Conservation (phyloP, 176 grass and related monocot genomes). For the Phyllostachys edulis region DNA sequence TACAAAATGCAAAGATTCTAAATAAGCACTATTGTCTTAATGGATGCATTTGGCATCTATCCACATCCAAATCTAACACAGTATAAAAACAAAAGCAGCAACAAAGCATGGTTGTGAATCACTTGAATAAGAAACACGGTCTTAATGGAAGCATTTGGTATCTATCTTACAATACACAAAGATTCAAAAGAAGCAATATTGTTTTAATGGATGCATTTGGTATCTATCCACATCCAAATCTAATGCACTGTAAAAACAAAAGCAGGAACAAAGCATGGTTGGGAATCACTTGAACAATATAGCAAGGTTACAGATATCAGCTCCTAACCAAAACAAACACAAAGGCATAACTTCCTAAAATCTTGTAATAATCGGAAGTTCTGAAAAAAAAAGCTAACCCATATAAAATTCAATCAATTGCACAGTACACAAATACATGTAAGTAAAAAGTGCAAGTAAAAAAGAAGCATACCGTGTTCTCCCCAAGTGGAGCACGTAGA, state of each 20-base stretch:
- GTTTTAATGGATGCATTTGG: neutral
- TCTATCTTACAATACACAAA: neutral
- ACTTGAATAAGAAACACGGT: neutral
- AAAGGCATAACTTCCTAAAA: neutral
- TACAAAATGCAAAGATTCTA: neutral
- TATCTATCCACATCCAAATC: neutral
- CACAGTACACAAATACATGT: neutral
- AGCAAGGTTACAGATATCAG: neutral
- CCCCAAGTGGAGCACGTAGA: conserved; percentile 63
- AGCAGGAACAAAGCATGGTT: neutral
- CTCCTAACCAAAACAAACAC: neutral
- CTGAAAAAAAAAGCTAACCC: neutral
- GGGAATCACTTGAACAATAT: neutral
- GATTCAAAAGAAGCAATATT: neutral
- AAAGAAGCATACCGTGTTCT: conserved; percentile 64
- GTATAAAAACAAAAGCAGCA: neutral
- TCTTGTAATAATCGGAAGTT: neutral
- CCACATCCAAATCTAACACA: neutral
- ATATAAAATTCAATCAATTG: neutral
- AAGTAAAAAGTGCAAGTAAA: neutral
- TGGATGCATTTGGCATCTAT: neutral
- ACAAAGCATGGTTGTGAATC: neutral
- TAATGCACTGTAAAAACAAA: neutral
- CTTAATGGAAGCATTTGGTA: neutral
- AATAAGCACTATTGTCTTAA: neutral